Evolutionary conservation across 805 yeast species (phyloP), one percentile per base, ranked within the genome.

Genomic region (Diddensiella transvaalensis): DNA sequence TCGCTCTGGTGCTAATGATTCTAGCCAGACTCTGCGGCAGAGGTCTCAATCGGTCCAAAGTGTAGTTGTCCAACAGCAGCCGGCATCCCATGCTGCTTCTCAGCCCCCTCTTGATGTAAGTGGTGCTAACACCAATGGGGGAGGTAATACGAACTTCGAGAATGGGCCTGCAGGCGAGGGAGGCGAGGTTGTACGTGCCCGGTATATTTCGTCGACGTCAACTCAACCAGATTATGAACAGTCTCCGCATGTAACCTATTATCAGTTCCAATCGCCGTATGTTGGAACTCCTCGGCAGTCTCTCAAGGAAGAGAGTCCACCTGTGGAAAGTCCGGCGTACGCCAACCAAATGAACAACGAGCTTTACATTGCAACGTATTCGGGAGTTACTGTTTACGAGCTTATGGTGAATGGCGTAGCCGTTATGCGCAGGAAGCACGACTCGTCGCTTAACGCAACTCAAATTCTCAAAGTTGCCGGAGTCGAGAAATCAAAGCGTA

Each of bases 401-500:
- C 75, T 79, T 66, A 78, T 75, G 55, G 79, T 83, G 35, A 66
- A 73, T 38, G 83, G 79, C 51, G 77, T 81, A 26, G 77, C 84
- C 17, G 80, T 83, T 26, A 82, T 83, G 87, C 71, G 87, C 46
- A 70, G 89, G 42, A 72, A 77, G 40, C 63, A 63, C 35, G 89
- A 84, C 63, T 75, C 83, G 11, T 78, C 79, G 71, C 76, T 84
- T 55, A 84, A 84, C 62, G 88, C 87, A 17, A 82, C 88, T 3
- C 89, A 83, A 63, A 76, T 83, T 29, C 69, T 84, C 47, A 82
- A 81, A 60, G 75, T 83, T 22, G 87, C 85, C 22, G 82, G 83
- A 42, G 74, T 81, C 49, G 87, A 85, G 55, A 76, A 82, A 57
- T 79, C 84, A 18, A 75, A 76, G 50, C 68, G 87, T 42, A 79